Base-by-base conservation (phyloP, 73 alveolate species). In the Paraurostyla sp. region DNA sequence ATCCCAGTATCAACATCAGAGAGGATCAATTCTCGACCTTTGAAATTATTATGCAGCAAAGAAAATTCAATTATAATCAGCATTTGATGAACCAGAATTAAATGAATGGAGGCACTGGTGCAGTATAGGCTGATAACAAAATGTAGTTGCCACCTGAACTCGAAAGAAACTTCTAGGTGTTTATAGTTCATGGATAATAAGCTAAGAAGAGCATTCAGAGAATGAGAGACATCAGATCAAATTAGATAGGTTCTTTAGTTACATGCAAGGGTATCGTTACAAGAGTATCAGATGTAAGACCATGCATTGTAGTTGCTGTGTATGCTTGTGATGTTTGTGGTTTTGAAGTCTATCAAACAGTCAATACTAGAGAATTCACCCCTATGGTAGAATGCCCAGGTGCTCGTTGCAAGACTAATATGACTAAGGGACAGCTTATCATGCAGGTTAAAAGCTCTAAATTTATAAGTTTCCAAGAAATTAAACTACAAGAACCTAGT, bases 281-380 rank as follows among this genome's bases (percentile, higher is more conserved):
- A n/a, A 97, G 97, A 89, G 92, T 92, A 33, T 83, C 98, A 41
- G 99, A 97, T 80, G 98, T 97, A 16, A 97, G 94, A 83, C 99
- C 99, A 0, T 88, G 93, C 76, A 93, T 95, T 43, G 80, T 89
- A 88, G 99, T 97, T 42, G 99, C 98, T 0, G 96, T 96, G 20
- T 97, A 93, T 87, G 92, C 95, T 23, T 97, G 99, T 91, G 99
- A 97, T 86, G 95, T 96, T 35, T 97, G 99, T 86, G 99, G 99
- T 33, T 85, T 83, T 91, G 99, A 97, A 78, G 96, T 92, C 30
- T 97, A 96, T 86, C 94, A 95, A 65, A 88, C 89, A 3, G 92
- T 95, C 20, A 63, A 88, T 51, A 92, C 97, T 9, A 93, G 93
- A 78, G 95, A 95, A 45, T 97, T 92, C 88, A 96, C 88, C 68